Percentiles rank a stretch among this genome's conserved stretches.
phyloP scores from a whole-genome alignment of 164 flowering plant genomes.

The Santalum album region DNA sequence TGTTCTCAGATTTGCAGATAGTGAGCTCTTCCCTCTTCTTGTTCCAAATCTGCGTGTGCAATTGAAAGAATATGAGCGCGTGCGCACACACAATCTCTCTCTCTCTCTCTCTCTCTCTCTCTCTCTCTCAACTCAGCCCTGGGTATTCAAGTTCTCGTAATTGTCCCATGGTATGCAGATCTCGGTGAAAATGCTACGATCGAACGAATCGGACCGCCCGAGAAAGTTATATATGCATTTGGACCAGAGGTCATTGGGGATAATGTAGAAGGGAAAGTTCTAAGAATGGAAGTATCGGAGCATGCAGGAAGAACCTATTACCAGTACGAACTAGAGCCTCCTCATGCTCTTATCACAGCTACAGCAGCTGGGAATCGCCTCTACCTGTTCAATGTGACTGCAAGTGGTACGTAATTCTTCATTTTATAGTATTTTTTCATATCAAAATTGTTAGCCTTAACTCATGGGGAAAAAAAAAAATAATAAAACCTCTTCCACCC shows the following conservation, averaged over 20 bases:
- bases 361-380: constrained; percentile 98
- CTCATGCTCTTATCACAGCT: constrained; percentile 82
- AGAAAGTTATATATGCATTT: constrained; percentile 84
- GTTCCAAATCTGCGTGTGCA: neutral
- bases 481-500: constrained; percentile 1
- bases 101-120: too few species aligned
- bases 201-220: constrained; percentile 76
- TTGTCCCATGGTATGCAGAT: constrained; percentile 22
- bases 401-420: constrained; percentile 37
- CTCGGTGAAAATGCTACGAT: constrained; percentile 63
- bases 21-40: constrained; percentile 22
- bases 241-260: constrained; percentile 96
- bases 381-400: constrained; percentile 70
- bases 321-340: constrained; percentile 87
- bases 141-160: too few species aligned
- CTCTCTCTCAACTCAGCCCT: too few species aligned
- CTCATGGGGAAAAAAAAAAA: too few species aligned
- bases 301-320: constrained; percentile 77
- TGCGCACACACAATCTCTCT: too few species aligned
- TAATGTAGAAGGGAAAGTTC: constrained; percentile 87
- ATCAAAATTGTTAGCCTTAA: neutral
- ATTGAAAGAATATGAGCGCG: too few species aligned
- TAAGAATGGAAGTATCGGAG: constrained; percentile 41
- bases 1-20: constrained; percentile 78
- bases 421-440: neutral